Evolutionary conservation across 495 filamentous ascomycete genomes (phyloP).

Genomic region (Hypoxylon perforatum): DNA sequence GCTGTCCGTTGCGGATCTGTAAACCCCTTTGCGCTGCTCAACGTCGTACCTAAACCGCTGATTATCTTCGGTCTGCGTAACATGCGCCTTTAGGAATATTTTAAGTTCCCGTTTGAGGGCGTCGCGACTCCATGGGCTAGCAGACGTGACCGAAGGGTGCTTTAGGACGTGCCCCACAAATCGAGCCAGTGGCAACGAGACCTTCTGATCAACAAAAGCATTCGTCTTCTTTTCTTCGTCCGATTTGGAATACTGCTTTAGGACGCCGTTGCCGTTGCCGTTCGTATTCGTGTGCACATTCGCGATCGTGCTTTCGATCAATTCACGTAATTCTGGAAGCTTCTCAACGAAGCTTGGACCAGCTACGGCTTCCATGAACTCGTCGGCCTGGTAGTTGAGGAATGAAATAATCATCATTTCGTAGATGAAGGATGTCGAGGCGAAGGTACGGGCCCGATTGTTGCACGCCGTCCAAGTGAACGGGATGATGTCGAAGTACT

Average conservation of each 20-base stretch:
- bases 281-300: too few species aligned
- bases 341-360: conserved; percentile 10
- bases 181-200: too few species aligned
- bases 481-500: conserved; percentile 55
- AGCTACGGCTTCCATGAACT: conserved; percentile 51
- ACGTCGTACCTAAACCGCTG: too few species aligned
- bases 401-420: conserved; percentile 58
- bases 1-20: too few species aligned
- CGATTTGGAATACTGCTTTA: too few species aligned
- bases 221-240: too few species aligned
- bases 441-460: neutral
- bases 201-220: too few species aligned
- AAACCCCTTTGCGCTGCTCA: too few species aligned
- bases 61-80: conserved; percentile 44
- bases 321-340: too few species aligned
- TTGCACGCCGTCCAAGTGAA: conserved; percentile 45
- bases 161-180: too few species aligned
- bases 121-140: conserved; percentile 8
- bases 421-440: conserved; percentile 28
- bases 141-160: too few species aligned
- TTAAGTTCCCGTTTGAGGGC: conserved; percentile 30
- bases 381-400: conserved; percentile 54
- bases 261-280: too few species aligned
- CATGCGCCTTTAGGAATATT: conserved; percentile 44
- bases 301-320: conserved; percentile 4